Base-by-base conservation (phyloP, 768 basidiomycete species). In the Pleurotus ostreatus region DNA sequence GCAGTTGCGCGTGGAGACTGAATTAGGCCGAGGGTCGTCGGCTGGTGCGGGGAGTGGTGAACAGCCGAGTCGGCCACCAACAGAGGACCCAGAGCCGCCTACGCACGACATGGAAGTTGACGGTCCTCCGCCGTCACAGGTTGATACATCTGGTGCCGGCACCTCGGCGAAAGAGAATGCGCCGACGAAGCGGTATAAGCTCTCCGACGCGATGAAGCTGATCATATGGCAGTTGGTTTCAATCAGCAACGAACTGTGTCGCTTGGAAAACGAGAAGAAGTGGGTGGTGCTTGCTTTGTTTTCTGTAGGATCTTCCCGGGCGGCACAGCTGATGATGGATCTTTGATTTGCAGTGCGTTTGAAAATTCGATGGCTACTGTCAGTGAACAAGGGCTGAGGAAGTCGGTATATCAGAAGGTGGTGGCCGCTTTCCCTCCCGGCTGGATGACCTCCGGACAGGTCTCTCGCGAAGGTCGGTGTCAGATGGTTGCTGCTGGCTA, bases 371-470 rank as follows among this genome's bases (percentile, higher is more conserved):
- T 84, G 43, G 76, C 85, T 40, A 81, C 83, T 65, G 84, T 93
- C 5, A 91, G 89, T 62, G 88, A 91, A 61, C 92, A 94, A 69
- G 89, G 88, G 1, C 70, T 85, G 61, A 75, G 92, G 51, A 95
- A 94, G 74, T 72, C 76, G 5, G 69, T 94, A 6, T 95, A 94
- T 71, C 86, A 92, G 67, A 89, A 86, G 84, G 91, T 94, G 56
- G 86, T 92, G 0, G 79, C 78, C n/a, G 83, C 83, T 1, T 94
- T 90, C 69, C 92, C 91, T 0, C 76, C 85, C 0, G 89, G 89
- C 11, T 94, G 92, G 92, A 83, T 93, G 74, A 84, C 85, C 25
- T 90, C 89, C 2, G 88, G 90, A 2, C 88, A 91, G 68, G 89
- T 94, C 58, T 92, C 89, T 34, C 79, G 92, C 64, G 92, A 94